A percentile compares a stretch with the other conserved stretches of the same genome.
These are phyloP conservation scores for Thraustochytrium sp. DNA, from an alignment of 352 stramenopile genomes.

Conservation along the genomic window DNA sequence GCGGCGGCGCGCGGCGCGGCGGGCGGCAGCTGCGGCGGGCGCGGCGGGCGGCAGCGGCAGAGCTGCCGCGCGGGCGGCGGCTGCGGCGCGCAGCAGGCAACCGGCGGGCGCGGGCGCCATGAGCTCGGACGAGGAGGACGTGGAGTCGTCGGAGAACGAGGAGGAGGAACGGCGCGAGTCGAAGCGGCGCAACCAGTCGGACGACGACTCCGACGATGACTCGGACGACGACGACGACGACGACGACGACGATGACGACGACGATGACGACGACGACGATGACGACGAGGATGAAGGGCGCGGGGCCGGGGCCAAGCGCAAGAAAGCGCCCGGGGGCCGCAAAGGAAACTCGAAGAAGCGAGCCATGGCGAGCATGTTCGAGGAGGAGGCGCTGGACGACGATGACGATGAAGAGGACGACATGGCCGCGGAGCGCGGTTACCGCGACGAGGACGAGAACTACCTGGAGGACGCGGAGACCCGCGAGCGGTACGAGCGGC, in stretches of 20 bases:
- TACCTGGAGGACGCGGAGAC: slow-evolving; percentile 8
- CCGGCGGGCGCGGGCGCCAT: too few species aligned
- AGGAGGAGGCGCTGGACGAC: slow-evolving; percentile 19
- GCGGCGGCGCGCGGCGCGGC: too few species aligned
- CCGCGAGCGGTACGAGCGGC: slow-evolving; percentile 5
- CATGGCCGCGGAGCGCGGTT: not conserved
- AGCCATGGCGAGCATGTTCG: not conserved
- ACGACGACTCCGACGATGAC: not conserved
- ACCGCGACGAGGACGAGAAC: not conserved
- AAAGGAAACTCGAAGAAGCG: not conserved
- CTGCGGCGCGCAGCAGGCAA: too few species aligned
- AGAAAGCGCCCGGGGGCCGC: not conserved
- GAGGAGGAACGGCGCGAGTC: not conserved
- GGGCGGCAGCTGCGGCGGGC: too few species aligned
- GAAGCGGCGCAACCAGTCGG: not conserved
- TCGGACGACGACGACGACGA: not conserved
- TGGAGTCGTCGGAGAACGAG: not conserved
- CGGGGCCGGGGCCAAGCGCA: not conserved
- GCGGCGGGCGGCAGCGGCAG: too few species aligned
- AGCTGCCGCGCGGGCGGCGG: too few species aligned
- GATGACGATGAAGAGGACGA: slow-evolving; percentile 23
- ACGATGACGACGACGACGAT: not conserved
- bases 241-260: not conserved
- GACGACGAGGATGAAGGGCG: not conserved
- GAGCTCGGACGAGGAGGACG: not conserved